Evolutionary conservation across 192 early-diverging fungal genomes (phyloP), one percentile per base, ranked within the genome.

Genomic region (Phycomyces nitens): DNA sequence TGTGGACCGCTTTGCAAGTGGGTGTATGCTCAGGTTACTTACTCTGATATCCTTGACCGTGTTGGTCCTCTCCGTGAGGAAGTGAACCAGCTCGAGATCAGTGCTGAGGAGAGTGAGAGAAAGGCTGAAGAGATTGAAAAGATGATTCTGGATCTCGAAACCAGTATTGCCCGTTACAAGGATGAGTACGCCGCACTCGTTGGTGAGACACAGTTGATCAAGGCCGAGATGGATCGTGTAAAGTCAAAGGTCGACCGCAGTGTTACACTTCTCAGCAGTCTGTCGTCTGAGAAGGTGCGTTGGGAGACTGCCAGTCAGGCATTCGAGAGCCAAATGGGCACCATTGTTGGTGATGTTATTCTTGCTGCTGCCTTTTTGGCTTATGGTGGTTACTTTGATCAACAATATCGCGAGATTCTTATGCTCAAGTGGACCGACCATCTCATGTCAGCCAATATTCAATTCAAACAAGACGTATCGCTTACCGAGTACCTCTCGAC

Each of bases 1-100:
- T 99, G 98, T 77, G 98, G 98, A 8, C 98, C 98, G 23, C 77
- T 99, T 34, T 93, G 94, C 22, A 88, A 96, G 76, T 99, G 98
- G 98, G 98, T 93, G 0, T 86, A 90, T 62, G 98, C 98, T 26
- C 98, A 99, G 80, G 94, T 98, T 14, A 86, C 84, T 52, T 99
- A 87, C 63, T 84, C 92, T 14, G 87, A 91, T 55, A 99, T 99
- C 57, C 70, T 99, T 58, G 94, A 98, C 73, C 83, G 86, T 52
- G 89, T 99, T 40, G 98, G 93, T 16, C 98, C 98, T 20, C 82
- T 99, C 60, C 93, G 98, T 65, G 71, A 85, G 10, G 98, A 99
- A 82, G 93, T 99, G 10, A 69, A 83, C 53, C 73, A 89, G 57
- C 81, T 99, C 43, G 91, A 98, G 79, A 55, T 47, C 23, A 83